Evolutionary conservation across 257 asterid genomes (phyloP).

Genomic region (Thymus quinquecostatus): DNA sequence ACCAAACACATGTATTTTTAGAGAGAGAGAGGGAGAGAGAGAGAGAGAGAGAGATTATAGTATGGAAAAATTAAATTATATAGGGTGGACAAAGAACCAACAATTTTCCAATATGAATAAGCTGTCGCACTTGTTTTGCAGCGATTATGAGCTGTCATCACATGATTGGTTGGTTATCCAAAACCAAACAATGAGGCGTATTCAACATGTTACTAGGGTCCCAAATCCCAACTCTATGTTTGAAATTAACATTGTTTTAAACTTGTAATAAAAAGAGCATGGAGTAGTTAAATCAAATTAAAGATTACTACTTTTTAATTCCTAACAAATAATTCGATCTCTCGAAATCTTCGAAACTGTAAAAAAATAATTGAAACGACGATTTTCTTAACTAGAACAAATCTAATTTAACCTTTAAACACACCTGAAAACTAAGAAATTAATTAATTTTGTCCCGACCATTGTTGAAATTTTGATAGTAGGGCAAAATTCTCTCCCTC

Average conservation of each 20-base stretch:
- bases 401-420: too few species aligned
- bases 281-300: too few species aligned
- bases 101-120: conserved; percentile 25
- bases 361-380: too few species aligned
- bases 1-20: background rate
- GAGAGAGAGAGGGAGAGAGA: background rate
- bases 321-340: too few species aligned
- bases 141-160: conserved; percentile 18
- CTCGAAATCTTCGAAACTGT: too few species aligned
- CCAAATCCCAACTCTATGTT: background rate
- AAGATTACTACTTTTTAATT: too few species aligned
- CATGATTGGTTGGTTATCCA: conserved; percentile 32
- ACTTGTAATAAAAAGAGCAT: too few species aligned
- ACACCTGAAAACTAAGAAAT: too few species aligned
- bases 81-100: conserved; percentile 31
- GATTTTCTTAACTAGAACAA: too few species aligned
- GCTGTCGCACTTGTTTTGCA: conserved; percentile 23
- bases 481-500: too few species aligned
- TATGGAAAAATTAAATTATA: background rate
- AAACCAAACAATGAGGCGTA: background rate
- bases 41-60: background rate
- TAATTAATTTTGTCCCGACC: too few species aligned
- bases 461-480: too few species aligned
- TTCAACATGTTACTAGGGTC: background rate
- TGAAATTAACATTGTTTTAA: background rate